Evolutionary conservation across 108 stramenopile species (phyloP).

Genomic region (Cyclotella baltica): DNA sequence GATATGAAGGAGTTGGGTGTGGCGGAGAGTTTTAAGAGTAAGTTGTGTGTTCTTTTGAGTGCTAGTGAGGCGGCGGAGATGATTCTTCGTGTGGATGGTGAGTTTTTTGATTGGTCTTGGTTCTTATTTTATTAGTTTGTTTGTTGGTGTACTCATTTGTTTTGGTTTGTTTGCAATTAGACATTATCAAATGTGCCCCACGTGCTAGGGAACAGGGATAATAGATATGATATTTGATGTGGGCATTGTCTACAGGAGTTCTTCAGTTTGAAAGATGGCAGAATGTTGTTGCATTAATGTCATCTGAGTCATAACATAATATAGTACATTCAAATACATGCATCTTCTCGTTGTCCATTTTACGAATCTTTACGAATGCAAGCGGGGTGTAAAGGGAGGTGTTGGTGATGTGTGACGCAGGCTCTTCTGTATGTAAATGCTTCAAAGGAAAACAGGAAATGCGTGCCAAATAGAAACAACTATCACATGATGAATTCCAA

Average conservation of each 20-base stretch:
- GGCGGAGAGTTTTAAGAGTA: conserved; percentile 94
- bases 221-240: neutral
- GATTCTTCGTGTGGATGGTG: conserved; percentile 97
- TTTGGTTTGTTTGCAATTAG: conserved; percentile 20
- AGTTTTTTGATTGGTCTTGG: neutral
- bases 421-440: too few relatives aligned
- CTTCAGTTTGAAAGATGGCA: neutral
- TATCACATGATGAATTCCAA: too few relatives aligned
- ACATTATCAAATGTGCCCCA: conserved; percentile 99
- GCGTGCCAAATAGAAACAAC: too few relatives aligned
- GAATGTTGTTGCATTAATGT: too few relatives aligned
- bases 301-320: too few relatives aligned
- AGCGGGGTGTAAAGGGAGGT: too few relatives aligned
- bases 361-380: too few relatives aligned
- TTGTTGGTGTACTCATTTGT: neutral
- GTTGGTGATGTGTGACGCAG: too few relatives aligned
- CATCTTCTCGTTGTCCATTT: too few relatives aligned
- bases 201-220: conserved; percentile 75
- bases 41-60: conserved; percentile 95
- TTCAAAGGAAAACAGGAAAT: too few relatives aligned
- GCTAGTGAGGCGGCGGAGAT: conserved; percentile 99
- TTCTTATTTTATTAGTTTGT: neutral
- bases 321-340: too few relatives aligned
- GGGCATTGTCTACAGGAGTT: neutral
- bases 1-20: conserved; percentile 97